Conservation (phyloP, 2,329 filamentous ascomycete species). For the Penicillium sclerotiorum region DNA sequence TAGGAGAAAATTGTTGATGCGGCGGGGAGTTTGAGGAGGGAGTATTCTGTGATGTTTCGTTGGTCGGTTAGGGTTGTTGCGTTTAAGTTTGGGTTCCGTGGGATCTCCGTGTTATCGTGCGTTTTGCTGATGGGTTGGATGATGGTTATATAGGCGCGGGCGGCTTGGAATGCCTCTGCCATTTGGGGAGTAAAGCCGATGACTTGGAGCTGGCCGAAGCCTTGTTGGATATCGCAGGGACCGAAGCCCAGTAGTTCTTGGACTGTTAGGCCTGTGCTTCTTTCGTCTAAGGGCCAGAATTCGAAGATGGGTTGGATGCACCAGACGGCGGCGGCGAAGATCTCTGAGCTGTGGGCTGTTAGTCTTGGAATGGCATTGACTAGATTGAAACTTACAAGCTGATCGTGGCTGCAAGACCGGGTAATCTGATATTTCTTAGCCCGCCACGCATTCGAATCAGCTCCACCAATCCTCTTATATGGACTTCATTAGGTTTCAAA, state of each 20-base stretch:
- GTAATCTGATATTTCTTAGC: conserved; percentile 36
- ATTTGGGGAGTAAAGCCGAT: conserved; percentile 33
- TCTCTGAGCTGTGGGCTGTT: conserved; percentile 27
- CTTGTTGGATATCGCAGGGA: conserved; percentile 27
- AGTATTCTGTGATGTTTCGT: conserved; percentile 43
- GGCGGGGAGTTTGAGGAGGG: conserved; percentile 35
- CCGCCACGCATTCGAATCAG: conserved; percentile 42
- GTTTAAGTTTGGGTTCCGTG: too few relatives aligned
- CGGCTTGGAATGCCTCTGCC: conserved; percentile 35
- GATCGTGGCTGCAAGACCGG: conserved; percentile 40
- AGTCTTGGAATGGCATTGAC: neutral
- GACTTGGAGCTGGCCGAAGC: conserved; percentile 25
- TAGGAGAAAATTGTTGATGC: conserved; percentile 21
- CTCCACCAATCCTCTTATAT: conserved; percentile 38
- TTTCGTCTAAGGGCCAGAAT: conserved; percentile 28
- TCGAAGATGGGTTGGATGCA: conserved; percentile 28
- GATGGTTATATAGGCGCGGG: conserved; percentile 33
- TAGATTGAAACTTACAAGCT: conserved; percentile 37
- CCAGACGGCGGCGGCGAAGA: conserved; percentile 29
- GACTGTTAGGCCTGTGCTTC: conserved; percentile 21
- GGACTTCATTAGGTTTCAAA: conserved; percentile 37
- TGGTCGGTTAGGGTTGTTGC: conserved; percentile 36
- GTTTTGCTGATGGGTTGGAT: too few relatives aligned
- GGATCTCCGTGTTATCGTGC: too few relatives aligned
- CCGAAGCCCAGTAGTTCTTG: conserved; percentile 31